Percentiles rank a stretch among this genome's conserved stretches.
phyloP scores from a whole-genome alignment of 2,329 filamentous ascomycete species.

The Xylaria sp. region DNA sequence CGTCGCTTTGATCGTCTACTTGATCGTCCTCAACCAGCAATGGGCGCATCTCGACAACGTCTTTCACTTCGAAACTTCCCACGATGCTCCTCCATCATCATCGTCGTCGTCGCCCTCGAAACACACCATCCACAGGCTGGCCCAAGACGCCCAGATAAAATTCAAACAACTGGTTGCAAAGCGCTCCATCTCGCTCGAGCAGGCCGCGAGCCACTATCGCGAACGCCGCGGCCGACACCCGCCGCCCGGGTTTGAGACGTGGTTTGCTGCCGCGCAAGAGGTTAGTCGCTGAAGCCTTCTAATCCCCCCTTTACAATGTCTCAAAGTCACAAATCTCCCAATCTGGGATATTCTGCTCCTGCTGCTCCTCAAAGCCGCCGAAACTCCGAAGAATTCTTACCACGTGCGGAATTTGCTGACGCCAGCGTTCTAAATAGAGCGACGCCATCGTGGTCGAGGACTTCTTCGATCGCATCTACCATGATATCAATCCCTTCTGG shows the following conservation, averaged over 20 bases:
- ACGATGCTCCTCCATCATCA: neutral
- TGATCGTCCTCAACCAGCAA: slow-evolving; percentile 15
- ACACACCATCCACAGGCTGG: slow-evolving; percentile 61
- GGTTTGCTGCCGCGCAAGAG: slow-evolving; percentile 65
- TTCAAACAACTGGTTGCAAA: slow-evolving; percentile 56
- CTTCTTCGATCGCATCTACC: slow-evolving; percentile 72
- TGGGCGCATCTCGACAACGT: slow-evolving; percentile 13
- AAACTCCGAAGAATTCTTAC: too few relatives aligned
- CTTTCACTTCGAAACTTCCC: neutral
- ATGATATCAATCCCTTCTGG: slow-evolving; percentile 71
- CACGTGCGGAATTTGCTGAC: too few relatives aligned
- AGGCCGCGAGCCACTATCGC: slow-evolving; percentile 66
- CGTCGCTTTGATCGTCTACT: slow-evolving; percentile 22
- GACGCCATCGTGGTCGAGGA: slow-evolving; percentile 68
- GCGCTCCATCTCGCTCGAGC: slow-evolving; percentile 59
- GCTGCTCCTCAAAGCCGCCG: too few relatives aligned
- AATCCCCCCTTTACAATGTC: too few relatives aligned
- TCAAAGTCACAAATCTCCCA: too few relatives aligned
- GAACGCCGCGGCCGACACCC: slow-evolving; percentile 67
- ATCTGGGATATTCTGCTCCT: too few relatives aligned
- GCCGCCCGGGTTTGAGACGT: slow-evolving; percentile 69
- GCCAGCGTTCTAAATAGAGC: too few relatives aligned
- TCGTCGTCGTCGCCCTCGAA: slow-evolving; percentile 23
- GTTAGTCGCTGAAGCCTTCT: too few relatives aligned
- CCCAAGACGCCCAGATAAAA: slow-evolving; percentile 55